Base-by-base conservation (phyloP, 805 yeast species). In the Pichia heedii region DNA sequence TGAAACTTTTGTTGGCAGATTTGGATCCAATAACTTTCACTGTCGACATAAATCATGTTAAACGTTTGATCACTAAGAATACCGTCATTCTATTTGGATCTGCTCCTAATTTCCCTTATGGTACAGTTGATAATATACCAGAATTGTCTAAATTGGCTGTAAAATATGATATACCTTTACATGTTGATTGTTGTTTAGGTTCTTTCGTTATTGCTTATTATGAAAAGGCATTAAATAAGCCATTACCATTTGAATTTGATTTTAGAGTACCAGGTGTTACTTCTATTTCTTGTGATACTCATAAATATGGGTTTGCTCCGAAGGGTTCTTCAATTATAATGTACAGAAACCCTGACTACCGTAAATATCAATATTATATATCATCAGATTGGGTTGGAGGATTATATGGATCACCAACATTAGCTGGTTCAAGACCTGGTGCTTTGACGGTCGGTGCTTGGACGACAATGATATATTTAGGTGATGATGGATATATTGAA, bases 261-360 rank as follows among this genome's bases (percentile, higher is more conserved):
- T 90, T 90, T 66, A 68, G 90, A 50, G 71, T 87, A 2, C 82
- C 86, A 1, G 93, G 93, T 27, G 97, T 93, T n/a, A 93, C 97
- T 1, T 88, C 97, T 3, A 90, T 90, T 45, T 85, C 96, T n/a
- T 93, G 97, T 65, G 98, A 90, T 61, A 90, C 98, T n/a, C 98
- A 90, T 69, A 90, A 90, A 63, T 90, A 90, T 58, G 98, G 97
- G 1, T 93, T 90, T 70, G 97, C 97, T 9, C 98, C 98, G 33
- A 90, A 90, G 63, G 98, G 98, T 10, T 82, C 95, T 0, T 86
- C 96, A 1, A 74, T 90, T 21, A 83, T 93, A 54, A 82, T 93
- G 95, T 93, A 93, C 63, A 74, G 97, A 38, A 65, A 72, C 48
- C 54, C 73, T 0, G 71, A 74, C 45, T 71, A 87, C 44, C 72